These are phyloP conservation scores for Ciborinia camelliae DNA, from an alignment of 2,329 filamentous ascomycete species.

Conservation along the genomic window DNA sequence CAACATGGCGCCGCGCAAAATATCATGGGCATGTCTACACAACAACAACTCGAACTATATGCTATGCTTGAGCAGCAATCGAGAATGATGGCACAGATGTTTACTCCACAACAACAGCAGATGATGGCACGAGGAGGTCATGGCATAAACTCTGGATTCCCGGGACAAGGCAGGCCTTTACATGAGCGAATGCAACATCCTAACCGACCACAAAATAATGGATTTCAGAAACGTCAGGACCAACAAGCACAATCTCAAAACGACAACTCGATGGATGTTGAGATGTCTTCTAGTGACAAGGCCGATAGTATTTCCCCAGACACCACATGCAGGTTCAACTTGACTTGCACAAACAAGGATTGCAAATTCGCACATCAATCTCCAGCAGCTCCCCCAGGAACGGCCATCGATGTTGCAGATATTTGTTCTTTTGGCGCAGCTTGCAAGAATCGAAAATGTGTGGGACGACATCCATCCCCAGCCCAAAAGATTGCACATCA, in stretches of 20 bases:
- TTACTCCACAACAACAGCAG: constrained; percentile 45
- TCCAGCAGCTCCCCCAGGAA: constrained; percentile 76
- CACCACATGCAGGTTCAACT: constrained; percentile 83
- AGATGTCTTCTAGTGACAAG: constrained; percentile 54
- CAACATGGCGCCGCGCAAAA: constrained; percentile 43
- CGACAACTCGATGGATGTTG: constrained; percentile 53
- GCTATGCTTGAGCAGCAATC: constrained; percentile 82
- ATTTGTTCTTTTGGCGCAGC: constrained; percentile 81
- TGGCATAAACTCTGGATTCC: constrained; percentile 44
- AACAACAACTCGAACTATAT: constrained; percentile 72
- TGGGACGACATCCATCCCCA: constrained; percentile 86
- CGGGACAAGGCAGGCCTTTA: constrained; percentile 54
- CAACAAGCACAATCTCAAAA: constrained; percentile 25
- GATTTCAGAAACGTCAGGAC: constrained; percentile 27
- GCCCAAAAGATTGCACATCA: constrained; percentile 76
- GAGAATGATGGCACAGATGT: constrained; percentile 75
- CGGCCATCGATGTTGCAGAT: constrained; percentile 74
- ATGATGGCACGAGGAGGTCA: constrained; percentile 40
- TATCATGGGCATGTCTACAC: constrained; percentile 54
- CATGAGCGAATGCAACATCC: constrained; percentile 65
- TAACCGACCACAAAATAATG: constrained; percentile 26
- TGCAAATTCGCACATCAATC: constrained; percentile 95
- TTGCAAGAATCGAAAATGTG: constrained; percentile 95
- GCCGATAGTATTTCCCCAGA: constrained; percentile 57
- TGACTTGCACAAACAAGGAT: constrained; percentile 80